A percentile compares a stretch with the other conserved stretches of the same genome.
phyloP scores from a whole-genome alignment of 169 alveolate genomes.

The Cryptosporidium sp. region DNA sequence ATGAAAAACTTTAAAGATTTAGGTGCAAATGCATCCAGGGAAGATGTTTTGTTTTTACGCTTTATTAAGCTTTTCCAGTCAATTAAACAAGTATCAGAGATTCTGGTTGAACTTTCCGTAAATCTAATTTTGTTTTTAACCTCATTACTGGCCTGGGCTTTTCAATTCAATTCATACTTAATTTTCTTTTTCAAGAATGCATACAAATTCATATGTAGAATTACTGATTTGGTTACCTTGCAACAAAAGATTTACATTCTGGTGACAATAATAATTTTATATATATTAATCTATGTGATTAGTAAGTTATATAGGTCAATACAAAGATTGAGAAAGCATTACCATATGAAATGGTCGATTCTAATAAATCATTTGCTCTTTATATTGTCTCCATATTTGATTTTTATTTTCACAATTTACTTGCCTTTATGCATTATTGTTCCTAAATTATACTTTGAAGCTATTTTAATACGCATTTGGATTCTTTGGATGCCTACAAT shows the following conservation, averaged over 20 bases:
- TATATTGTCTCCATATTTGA: constrained; percentile 46
- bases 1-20: constrained; percentile 11
- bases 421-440: constrained; percentile 42
- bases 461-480: constrained; percentile 25
- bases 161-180: constrained; percentile 34
- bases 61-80: constrained; percentile 23
- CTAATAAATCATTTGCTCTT: constrained; percentile 20
- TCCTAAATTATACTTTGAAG: constrained; percentile 51
- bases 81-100: constrained; percentile 22
- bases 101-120: constrained; percentile 23
- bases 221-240: constrained; percentile 9
- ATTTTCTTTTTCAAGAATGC: not conserved
- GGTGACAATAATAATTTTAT: not conserved
- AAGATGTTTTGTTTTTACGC: constrained; percentile 39
- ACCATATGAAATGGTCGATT: constrained; percentile 26
- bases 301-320: not conserved
- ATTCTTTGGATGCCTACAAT: constrained; percentile 51
- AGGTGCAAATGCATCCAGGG: constrained; percentile 15
- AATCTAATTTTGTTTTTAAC: constrained; percentile 11
- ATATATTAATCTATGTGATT: not conserved
- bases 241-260: constrained; percentile 47
- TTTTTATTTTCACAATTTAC: constrained; percentile 39
- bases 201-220: not conserved
- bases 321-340: not conserved
- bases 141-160: constrained; percentile 26